Conservation (phyloP, 2,329 filamentous ascomycete species). For the Colletotrichum zoysiae region DNA sequence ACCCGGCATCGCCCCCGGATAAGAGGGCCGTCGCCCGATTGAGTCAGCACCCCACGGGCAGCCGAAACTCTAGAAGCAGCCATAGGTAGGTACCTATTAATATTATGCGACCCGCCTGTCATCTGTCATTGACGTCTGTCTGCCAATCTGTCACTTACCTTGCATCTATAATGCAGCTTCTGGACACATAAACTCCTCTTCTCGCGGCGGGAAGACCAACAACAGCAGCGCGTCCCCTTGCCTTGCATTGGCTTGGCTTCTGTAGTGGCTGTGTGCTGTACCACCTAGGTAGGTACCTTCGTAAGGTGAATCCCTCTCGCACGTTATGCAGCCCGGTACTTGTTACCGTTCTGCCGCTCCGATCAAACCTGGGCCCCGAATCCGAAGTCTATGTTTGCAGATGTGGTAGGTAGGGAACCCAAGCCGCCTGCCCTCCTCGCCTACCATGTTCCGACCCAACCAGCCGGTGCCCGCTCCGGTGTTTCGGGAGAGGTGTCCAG, state of each 20-base stretch:
- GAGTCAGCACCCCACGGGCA: not conserved
- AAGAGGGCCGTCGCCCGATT: not conserved
- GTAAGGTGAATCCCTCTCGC: not conserved
- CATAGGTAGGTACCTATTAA: not conserved
- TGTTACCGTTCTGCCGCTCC: not conserved
- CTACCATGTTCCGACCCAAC: constrained; percentile 8
- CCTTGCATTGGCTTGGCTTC: too few species aligned
- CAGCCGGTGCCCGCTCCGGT: constrained; percentile 15
- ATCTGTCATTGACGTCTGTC: not conserved
- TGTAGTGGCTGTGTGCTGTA: too few species aligned
- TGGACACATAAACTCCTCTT: too few species aligned
- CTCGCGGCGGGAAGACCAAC: too few species aligned
- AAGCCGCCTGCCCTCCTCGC: not conserved
- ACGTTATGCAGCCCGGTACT: not conserved
- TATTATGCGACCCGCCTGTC: not conserved
- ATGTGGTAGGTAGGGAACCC: not conserved
- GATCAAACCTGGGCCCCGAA: not conserved
- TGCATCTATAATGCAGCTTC: too few species aligned
- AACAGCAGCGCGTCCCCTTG: too few species aligned
- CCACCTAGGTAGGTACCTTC: not conserved
- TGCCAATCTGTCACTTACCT: too few species aligned
- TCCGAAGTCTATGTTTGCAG: not conserved
- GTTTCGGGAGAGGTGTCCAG: constrained; percentile 7
- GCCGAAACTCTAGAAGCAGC: not conserved
- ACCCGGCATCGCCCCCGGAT: constrained; percentile 1